phyloP scores from a whole-genome alignment of 495 filamentous ascomycete genomes.

The Podospora australis region DNA sequence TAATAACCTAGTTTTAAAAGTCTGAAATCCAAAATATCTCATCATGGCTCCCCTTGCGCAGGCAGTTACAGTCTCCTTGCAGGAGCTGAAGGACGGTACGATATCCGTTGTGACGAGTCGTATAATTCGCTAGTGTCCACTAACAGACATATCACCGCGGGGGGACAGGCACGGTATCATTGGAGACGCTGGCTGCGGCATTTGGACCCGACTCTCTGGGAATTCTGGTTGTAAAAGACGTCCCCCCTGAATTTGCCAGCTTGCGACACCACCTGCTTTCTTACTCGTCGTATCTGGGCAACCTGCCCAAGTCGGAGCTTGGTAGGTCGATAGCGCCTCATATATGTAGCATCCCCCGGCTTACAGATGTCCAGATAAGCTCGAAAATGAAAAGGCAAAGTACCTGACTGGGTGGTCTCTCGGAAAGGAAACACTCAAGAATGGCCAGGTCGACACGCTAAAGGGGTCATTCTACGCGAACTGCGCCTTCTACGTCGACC shows the following conservation, averaged over 20 bases:
- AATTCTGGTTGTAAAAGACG: slow-evolving; percentile 83
- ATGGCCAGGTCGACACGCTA: slow-evolving; percentile 80
- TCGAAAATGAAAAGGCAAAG: slow-evolving; percentile 58
- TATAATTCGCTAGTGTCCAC: slow-evolving; percentile 14
- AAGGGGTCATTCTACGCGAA: slow-evolving; percentile 98
- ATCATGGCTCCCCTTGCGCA: slow-evolving; percentile 39
- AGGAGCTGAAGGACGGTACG: slow-evolving; percentile 47
- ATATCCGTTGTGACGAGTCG: not conserved
- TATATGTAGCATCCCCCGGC: too few species aligned
- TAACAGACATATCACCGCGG: not conserved
- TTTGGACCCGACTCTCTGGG: slow-evolving; percentile 90
- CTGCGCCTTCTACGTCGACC: slow-evolving; percentile 83
- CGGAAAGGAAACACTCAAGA: slow-evolving; percentile 89
- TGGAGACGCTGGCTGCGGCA: slow-evolving; percentile 68
- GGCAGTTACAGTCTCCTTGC: slow-evolving; percentile 46
- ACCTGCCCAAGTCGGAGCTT: slow-evolving; percentile 65
- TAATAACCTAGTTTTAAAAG: not conserved
- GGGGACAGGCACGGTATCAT: slow-evolving; percentile 61
- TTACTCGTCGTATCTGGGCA: slow-evolving; percentile 83
- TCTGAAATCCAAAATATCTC: not conserved
- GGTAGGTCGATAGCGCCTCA: too few species aligned
- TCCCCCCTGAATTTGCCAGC: slow-evolving; percentile 60
- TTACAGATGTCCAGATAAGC: slow-evolving; percentile 38
- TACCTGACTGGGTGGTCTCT: slow-evolving; percentile 70
- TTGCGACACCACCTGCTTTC: slow-evolving; percentile 71